phyloP scores from a whole-genome alignment of 2,329 filamentous ascomycete species.

The Rutstroemia sp. region DNA sequence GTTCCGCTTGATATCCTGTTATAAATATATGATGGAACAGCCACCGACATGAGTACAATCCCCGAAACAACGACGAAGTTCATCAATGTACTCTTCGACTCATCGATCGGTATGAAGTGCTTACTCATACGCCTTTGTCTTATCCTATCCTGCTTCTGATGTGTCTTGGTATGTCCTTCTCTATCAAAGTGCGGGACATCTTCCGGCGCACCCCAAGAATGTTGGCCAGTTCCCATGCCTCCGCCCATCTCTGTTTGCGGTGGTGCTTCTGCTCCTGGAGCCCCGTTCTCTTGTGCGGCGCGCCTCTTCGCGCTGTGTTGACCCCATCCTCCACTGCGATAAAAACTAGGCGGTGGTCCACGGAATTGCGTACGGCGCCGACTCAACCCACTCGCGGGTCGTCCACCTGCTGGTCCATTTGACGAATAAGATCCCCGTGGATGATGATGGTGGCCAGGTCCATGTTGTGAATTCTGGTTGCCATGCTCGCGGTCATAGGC shows the following conservation, averaged over 20 bases:
- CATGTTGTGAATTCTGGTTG: slow-evolving; percentile 12
- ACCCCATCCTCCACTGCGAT: slow-evolving; percentile 73
- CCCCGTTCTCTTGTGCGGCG: slow-evolving; percentile 37
- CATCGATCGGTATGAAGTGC: slow-evolving; percentile 22
- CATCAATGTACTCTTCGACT: slow-evolving; percentile 17
- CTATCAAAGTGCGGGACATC: slow-evolving; percentile 74
- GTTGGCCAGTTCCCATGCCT: slow-evolving; percentile 55
- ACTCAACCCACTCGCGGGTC: slow-evolving; percentile 75
- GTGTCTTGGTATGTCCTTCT: slow-evolving; percentile 64
- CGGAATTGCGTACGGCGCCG: slow-evolving; percentile 67
- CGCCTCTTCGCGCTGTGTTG: slow-evolving; percentile 50
- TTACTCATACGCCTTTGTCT: slow-evolving; percentile 26
- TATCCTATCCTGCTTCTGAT: slow-evolving; percentile 37
- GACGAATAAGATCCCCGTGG: slow-evolving; percentile 47
- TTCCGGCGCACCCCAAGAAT: slow-evolving; percentile 39
- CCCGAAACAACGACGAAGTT: slow-evolving; percentile 37
- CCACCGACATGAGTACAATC: slow-evolving; percentile 33
- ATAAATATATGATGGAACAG: slow-evolving; percentile 20
- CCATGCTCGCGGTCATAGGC: slow-evolving; percentile 67
- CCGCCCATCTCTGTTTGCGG: slow-evolving; percentile 28
- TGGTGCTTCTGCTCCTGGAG: slow-evolving; percentile 14
- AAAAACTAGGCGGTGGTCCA: slow-evolving; percentile 87
- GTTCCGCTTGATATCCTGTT: slow-evolving; percentile 19
- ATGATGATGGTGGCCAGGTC: slow-evolving; percentile 4
- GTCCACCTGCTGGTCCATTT: slow-evolving; percentile 58